Base-by-base conservation (phyloP, 345 rosid species). In the Salix suchowensis region DNA sequence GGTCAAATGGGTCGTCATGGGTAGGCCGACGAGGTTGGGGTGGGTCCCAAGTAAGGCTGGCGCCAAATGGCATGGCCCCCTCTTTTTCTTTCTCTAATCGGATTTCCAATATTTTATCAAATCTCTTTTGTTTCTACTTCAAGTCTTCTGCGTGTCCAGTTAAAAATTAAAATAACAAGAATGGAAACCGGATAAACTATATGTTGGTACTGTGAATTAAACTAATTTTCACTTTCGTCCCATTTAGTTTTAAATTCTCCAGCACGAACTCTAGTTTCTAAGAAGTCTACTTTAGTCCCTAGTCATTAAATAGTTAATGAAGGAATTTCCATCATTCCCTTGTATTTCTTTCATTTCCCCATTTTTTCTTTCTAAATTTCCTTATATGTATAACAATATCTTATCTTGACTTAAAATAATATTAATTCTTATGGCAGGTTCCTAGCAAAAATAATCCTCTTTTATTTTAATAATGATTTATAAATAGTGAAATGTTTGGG, bases 1-100 rank as follows among this genome's bases (percentile, higher is more conserved):
- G 78, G 65, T 1, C 18, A 16, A 44, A 40, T 26, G 4, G 10
- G 77, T n/a, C 68, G 7, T 66, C 36, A 23, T 19, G 5, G 4
- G 28, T 6, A 12, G 4, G 65, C 64, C 37, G 16, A 54, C 72
- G 39, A 0, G 9, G 1, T 24, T 3, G 24, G 24, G 1, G 68
- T 4, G 40, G 78, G 78, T 23, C 78, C 72, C 37, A 2, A 6
- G 42, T 0, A 55, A 4, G 60, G 68, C 74, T 69, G 79, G 79
- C 65, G 37, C 6, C 32, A 52, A 69, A 19, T 69, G 61, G 44
- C 26, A 13, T 4, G 48, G 72, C 16, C 44, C 65, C 40, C 18
- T 0, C 30, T 1, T 18, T 21, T 39, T 6, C 46, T 67, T 24
- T 16, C 19, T 64, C 19, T 9, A 6, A 68, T 24, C 74, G 79